phyloP scores from a whole-genome alignment of 2,329 filamentous ascomycete species.

The Fusarium drepaniforme region DNA sequence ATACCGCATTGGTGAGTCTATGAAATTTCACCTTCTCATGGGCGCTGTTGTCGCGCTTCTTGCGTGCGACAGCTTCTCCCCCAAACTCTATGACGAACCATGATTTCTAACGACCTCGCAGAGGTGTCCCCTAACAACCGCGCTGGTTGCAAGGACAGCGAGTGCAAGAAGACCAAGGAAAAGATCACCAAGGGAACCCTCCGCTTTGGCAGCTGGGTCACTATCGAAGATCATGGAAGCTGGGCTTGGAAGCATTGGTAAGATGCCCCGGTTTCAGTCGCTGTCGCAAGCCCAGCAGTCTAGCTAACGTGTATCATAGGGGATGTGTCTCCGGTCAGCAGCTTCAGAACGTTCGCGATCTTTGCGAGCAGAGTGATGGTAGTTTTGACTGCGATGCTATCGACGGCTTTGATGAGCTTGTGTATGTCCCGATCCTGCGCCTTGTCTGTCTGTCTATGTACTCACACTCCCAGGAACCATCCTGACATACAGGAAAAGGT shows the following conservation, averaged over 20 bases:
- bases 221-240: conserved; percentile 69
- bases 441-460: not conserved
- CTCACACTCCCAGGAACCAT: conserved; percentile 53
- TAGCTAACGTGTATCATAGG: conserved; percentile 62
- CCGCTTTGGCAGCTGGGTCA: conserved; percentile 81
- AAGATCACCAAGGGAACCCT: conserved; percentile 87
- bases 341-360: conserved; percentile 73
- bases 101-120: conserved; percentile 52
- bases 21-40: not conserved
- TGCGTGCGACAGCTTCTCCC: not conserved
- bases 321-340: conserved; percentile 87
- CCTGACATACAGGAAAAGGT: conserved; percentile 80
- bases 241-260: conserved; percentile 93
- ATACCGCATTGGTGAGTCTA: conserved; percentile 60
- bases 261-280: conserved; percentile 40
- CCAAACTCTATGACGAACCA: conserved; percentile 11
- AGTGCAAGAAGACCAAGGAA: conserved; percentile 76
- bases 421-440: conserved; percentile 51
- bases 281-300: not conserved
- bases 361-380: conserved; percentile 60
- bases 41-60: conserved; percentile 1
- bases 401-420: conserved; percentile 85
- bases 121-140: conserved; percentile 79
- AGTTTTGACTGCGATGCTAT: conserved; percentile 73
- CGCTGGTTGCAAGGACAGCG: conserved; percentile 78